These are phyloP conservation scores for Sporothrix variecibatus DNA, from an alignment of 2,329 filamentous ascomycete species.

Conservation along the genomic window DNA sequence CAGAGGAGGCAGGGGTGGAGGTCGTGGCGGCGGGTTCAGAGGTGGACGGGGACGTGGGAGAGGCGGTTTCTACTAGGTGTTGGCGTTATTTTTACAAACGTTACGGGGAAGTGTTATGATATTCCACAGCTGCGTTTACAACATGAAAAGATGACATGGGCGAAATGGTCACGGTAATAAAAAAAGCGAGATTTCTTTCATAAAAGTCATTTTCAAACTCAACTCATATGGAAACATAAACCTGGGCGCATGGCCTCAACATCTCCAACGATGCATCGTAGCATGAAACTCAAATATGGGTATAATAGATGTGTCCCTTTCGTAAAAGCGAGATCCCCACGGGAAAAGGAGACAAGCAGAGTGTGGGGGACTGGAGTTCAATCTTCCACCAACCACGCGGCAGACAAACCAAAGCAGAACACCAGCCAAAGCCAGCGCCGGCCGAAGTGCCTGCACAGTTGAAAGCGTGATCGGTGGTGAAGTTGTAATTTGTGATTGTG, in stretches of 20 bases:
- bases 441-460: constrained; percentile 29
- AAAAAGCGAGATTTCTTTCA: background rate
- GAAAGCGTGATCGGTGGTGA: constrained; percentile 37
- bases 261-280: background rate
- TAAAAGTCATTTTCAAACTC: background rate
- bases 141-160: background rate
- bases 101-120: background rate
- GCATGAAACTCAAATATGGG: background rate
- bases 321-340: constrained; percentile 50
- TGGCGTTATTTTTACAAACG: background rate
- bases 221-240: background rate
- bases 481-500: background rate
- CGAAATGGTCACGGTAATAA: background rate
- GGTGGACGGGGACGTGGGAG: constrained; percentile 36
- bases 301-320: constrained; percentile 44
- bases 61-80: background rate
- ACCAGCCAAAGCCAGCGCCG: constrained; percentile 23
- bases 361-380: constrained; percentile 45
- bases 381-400: constrained; percentile 50
- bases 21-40: constrained; percentile 38
- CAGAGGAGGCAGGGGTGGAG: constrained; percentile 36
- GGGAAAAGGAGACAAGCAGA: constrained; percentile 47
- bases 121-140: background rate
- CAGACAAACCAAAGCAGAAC: constrained; percentile 44
- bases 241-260: background rate